A percentile compares a stretch with the other conserved stretches of the same genome.
Evolutionary conservation across 306 rosid species (phyloP).

Genomic region (Corylus heterophylla): DNA sequence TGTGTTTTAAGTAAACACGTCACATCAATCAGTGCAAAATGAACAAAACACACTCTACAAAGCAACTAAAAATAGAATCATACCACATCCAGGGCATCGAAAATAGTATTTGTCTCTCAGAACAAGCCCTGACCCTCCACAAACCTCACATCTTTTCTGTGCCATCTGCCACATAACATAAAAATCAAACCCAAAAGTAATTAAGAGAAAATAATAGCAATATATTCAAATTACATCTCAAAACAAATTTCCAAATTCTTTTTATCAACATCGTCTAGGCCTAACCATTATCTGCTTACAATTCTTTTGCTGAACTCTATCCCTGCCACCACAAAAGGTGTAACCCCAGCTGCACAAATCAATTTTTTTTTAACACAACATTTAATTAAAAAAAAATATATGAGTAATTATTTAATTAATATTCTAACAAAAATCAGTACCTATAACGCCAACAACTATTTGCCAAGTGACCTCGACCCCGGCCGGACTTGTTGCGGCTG

Average conservation of each 20-base stretch:
- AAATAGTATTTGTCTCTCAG: slow-evolving; percentile 53
- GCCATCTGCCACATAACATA: slow-evolving; percentile 51
- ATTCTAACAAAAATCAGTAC: not conserved
- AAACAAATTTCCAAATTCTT: not conserved
- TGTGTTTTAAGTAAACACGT: no score
- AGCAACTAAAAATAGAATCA: slow-evolving; percentile 5
- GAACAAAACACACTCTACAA: not conserved
- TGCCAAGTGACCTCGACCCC: slow-evolving; percentile 44
- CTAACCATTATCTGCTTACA: slow-evolving; percentile 45
- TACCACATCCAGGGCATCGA: slow-evolving; percentile 87
- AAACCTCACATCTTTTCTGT: slow-evolving; percentile 63
- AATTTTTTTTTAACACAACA: not conserved
- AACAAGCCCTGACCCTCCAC: slow-evolving; percentile 90
- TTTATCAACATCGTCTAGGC: not conserved
- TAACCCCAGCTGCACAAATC: slow-evolving; percentile 65
- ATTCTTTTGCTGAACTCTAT: slow-evolving; percentile 88
- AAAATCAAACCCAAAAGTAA: not conserved
- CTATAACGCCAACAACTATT: slow-evolving; percentile 42
- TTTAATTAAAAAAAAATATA: not conserved
- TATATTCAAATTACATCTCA: not conserved
- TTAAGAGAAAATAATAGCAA: not conserved
- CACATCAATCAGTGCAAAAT: no score
- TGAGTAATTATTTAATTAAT: no score
- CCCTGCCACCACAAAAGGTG: slow-evolving; percentile 93
- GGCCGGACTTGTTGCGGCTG: slow-evolving; percentile 22